Conservation (phyloP, 2,329 filamentous ascomycete genomes). For the Hypoxylon sp. region DNA sequence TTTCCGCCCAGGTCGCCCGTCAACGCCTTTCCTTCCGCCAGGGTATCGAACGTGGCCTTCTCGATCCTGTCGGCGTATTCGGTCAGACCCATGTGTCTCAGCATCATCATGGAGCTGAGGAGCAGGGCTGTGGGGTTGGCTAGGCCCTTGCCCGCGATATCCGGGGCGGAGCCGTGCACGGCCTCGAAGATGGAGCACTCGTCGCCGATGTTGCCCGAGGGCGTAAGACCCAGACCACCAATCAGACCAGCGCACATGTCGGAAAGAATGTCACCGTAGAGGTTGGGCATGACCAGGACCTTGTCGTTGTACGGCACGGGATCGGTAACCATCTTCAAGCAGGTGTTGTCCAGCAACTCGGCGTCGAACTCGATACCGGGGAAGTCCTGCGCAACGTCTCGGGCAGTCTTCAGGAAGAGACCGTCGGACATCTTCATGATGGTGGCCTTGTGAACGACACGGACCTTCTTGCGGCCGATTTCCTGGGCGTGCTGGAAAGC, state of each 20-base stretch:
- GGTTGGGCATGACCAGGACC: conserved; percentile 97
- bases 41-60: conserved; percentile 93
- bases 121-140: conserved; percentile 98
- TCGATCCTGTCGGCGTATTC: conserved; percentile 90
- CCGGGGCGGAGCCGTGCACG: conserved; percentile 96
- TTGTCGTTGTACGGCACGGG: conserved; percentile 98
- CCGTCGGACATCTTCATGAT: conserved; percentile 99
- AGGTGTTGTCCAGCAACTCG: conserved; percentile 99
- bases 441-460: conserved; percentile 98
- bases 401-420: conserved; percentile 92
- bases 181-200: conserved; percentile 99
- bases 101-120: conserved; percentile 98
- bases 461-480: conserved; percentile 95
- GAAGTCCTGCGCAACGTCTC: conserved; percentile 93
- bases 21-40: conserved; percentile 95
- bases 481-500: conserved; percentile 98
- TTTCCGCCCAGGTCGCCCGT: conserved; percentile 97
- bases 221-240: conserved; percentile 95
- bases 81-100: conserved; percentile 95
- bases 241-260: conserved; percentile 99
- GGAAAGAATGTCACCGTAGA: conserved; percentile 99
- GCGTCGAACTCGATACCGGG: conserved; percentile 96
- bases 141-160: conserved; percentile 95
- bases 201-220: conserved; percentile 98
- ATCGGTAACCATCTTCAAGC: conserved; percentile 98